Base-by-base conservation (phyloP, 2,329 filamentous ascomycete genomes). In the Alternaria arborescens region DNA sequence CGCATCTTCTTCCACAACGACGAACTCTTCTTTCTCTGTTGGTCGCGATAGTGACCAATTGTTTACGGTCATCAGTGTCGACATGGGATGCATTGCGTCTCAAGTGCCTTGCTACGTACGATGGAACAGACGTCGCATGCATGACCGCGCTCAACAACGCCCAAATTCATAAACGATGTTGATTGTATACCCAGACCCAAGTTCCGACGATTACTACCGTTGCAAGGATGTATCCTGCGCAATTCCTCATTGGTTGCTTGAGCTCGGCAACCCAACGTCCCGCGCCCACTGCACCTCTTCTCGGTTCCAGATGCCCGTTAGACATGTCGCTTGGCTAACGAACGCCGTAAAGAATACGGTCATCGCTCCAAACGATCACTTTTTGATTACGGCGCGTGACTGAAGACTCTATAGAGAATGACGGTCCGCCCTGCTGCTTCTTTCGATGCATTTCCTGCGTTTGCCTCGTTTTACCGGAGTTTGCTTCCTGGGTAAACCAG, bases 261-360 rank as follows among this genome's bases (percentile, higher is more conserved):
- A 22, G 28, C 38, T 28, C 44, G 44, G 60, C 26, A 55, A 53
- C 14, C 8, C 18, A 28, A 59, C 18, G 30, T 47, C 14, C 55
- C 55, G 52, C 18, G 22, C 40, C 48, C 43, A 24, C 36, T 10
- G 43, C 52, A 52, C 8, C n/a, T 26, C 16, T 10, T n/a, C 46
- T 55, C 46, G 47, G 41, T 47, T 60, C 12, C 38, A 56, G 14
- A 36, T 43, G 50, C 51, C 20, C 38, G 32, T 42, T 18, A 14
- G 26, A 30, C 50, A 42, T 8, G n/a, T 55, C 54, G 46, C 38
- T 48, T 47, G 52, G 52, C 44, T 50, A 4, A 7, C 50, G 12
- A 24, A 22, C 16, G 6, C 38, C 38, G 51, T 53, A 43, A 30
- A 40, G 30, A 22, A 43, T 53, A 53, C 51, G 51, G 26, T 14